Percentiles rank a stretch among this genome's conserved stretches.
Evolutionary conservation across 768 basidiomycete genomes (phyloP).

Genomic region (Gymnopilus junonius): DNA sequence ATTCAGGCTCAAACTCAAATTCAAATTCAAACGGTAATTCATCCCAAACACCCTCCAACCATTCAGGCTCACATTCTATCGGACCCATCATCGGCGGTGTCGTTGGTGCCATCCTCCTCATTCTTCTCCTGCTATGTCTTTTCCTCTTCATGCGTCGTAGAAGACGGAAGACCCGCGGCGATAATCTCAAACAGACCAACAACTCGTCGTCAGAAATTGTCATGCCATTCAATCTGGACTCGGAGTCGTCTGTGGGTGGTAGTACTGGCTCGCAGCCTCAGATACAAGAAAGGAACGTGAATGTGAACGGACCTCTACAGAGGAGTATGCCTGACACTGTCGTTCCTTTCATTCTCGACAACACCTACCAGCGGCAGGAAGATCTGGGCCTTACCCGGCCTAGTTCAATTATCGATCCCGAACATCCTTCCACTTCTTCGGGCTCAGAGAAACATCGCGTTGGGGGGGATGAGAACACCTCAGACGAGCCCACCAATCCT

Average conservation of each 20-base stretch:
- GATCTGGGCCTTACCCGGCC: neutral
- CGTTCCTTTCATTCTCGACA: neutral
- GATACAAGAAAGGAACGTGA: neutral
- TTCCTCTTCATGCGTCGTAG: neutral
- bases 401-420: neutral
- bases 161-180: neutral
- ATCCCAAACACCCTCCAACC: neutral
- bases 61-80: neutral
- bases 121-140: neutral
- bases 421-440: neutral
- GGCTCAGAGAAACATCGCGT: neutral
- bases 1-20: too few relatives aligned
- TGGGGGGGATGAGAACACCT: neutral
- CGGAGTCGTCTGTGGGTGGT: neutral
- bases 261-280: neutral
- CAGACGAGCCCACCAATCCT: neutral
- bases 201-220: neutral
- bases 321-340: neutral
- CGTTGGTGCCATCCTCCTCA: neutral
- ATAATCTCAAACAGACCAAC: neutral
- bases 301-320: neutral
- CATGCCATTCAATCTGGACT: neutral
- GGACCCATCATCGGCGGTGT: slow-evolving; percentile 1
- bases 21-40: neutral
- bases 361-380: neutral